Conservation (phyloP, 2,329 filamentous ascomycete genomes). For the Amesomyces nigricolor region DNA sequence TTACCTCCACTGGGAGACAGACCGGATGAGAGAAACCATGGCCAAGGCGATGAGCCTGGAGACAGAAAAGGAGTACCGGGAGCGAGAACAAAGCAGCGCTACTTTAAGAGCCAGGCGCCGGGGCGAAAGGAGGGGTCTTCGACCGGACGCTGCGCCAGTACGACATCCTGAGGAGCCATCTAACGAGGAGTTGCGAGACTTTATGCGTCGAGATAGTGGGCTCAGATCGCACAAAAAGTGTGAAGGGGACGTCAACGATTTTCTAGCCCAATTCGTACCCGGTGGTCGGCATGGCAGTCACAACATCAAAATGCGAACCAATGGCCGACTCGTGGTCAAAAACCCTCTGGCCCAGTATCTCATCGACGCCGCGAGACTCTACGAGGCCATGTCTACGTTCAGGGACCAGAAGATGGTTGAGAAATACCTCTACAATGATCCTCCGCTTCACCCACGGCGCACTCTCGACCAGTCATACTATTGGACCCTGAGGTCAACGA, state of each 20-base stretch:
- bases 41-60: background rate
- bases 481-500: conserved; percentile 26
- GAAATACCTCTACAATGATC: conserved; percentile 30
- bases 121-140: background rate
- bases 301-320: background rate
- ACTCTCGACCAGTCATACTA: conserved; percentile 43
- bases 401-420: conserved; percentile 32
- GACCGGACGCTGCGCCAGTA: background rate
- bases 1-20: conserved; percentile 18
- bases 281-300: background rate
- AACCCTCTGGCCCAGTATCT: conserved; percentile 29
- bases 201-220: background rate
- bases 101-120: background rate
- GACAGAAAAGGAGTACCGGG: background rate
- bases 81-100: background rate
- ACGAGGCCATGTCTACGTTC: conserved; percentile 34
- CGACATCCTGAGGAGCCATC: background rate
- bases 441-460: conserved; percentile 38
- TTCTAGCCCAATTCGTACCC: background rate
- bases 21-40: background rate
- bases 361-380: conserved; percentile 32
- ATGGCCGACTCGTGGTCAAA: conserved; percentile 1
- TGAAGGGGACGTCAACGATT: background rate
- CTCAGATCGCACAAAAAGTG: background rate
- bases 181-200: background rate